These are phyloP conservation scores for Marvania coccoides DNA, from an alignment of 139 green algal species.

Conservation along the genomic window DNA sequence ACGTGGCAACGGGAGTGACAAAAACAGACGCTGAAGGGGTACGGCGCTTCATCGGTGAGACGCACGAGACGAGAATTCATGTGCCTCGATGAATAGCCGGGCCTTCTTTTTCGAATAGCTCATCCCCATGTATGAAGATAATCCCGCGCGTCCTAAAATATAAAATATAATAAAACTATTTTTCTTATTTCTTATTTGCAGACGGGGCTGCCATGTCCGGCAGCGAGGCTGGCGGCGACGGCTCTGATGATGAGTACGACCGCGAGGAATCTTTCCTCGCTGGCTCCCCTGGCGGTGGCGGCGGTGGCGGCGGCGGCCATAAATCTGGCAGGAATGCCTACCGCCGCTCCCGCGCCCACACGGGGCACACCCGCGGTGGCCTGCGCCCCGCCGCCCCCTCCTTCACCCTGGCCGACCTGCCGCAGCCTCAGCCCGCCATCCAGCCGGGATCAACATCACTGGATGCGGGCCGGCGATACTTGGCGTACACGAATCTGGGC, in stretches of 20 bases:
- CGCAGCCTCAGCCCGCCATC: conserved; percentile 48
- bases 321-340: not conserved
- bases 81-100: too few species aligned
- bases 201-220: not conserved
- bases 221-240: not conserved
- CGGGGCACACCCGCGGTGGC: not conserved
- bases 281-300: conserved; percentile 4
- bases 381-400: not conserved
- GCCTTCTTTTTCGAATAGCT: too few species aligned
- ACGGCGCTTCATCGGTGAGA: not conserved
- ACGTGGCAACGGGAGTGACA: conserved; percentile 3
- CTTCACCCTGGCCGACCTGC: not conserved
- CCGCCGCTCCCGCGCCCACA: not conserved
- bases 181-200: not conserved
- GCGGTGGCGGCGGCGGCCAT: not conserved
- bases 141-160: too few species aligned
- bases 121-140: too few species aligned
- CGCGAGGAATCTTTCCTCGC: conserved; percentile 15
- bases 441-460: conserved; percentile 51
- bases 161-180: not conserved
- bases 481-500: conserved; percentile 69
- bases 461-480: conserved; percentile 39
- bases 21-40: not conserved
- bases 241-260: conserved; percentile 14
- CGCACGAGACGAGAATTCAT: too few species aligned